Evolutionary conservation across 2,329 filamentous ascomycete genomes (phyloP).

Genomic region (Alternaria angustiovoidea): DNA sequence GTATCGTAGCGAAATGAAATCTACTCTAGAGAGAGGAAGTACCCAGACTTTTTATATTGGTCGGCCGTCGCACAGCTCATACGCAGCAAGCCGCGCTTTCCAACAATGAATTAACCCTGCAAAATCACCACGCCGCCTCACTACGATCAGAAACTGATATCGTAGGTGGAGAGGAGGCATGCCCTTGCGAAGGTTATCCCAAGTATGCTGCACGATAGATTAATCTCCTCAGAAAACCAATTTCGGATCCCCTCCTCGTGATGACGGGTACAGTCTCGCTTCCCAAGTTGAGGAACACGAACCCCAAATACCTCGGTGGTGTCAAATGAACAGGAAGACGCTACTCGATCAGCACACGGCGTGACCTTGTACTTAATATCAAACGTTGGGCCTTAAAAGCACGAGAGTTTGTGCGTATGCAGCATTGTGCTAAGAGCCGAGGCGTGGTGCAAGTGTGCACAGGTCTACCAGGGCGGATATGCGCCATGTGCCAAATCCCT

Average conservation of each 20-base stretch:
- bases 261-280: neutral
- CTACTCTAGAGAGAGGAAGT: neutral
- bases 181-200: neutral
- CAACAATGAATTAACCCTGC: neutral
- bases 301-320: neutral
- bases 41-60: constrained; percentile 1
- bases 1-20: neutral
- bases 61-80: neutral
- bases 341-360: neutral
- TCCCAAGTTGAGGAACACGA: neutral
- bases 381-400: neutral
- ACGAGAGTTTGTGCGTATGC: neutral
- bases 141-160: neutral
- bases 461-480: constrained; percentile 16
- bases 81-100: neutral
- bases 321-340: neutral
- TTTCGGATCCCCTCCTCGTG: constrained; percentile 16
- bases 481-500: constrained; percentile 19
- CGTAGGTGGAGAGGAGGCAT: neutral
- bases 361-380: constrained; percentile 12
- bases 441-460: constrained; percentile 6
- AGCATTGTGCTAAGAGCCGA: neutral
- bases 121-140: neutral
- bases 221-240: constrained; percentile 5
- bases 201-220: constrained; percentile 5